Percentiles rank a stretch among this genome's conserved stretches.
phyloP scores from a whole-genome alignment of 306 rosid species.

The Medicago arabica region DNA sequence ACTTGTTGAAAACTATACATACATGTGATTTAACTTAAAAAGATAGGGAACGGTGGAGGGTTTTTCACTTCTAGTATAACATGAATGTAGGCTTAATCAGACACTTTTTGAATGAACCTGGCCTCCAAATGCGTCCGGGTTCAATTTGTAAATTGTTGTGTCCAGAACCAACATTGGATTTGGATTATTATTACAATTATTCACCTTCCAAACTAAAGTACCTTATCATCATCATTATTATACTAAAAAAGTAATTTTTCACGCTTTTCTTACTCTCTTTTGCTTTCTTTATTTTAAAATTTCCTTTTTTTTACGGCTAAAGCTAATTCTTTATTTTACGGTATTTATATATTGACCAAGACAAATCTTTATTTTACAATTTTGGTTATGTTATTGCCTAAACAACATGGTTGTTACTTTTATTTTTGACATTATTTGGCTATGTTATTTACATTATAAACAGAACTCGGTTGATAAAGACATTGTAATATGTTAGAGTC shows the following conservation, averaged over 20 bases:
- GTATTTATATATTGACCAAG: too few species aligned
- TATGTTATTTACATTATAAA: background rate
- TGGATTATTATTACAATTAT: background rate
- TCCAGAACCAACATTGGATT: background rate
- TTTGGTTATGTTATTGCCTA: too few species aligned
- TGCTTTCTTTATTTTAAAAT: background rate
- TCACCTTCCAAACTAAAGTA: background rate
- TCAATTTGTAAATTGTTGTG: conserved; percentile 15
- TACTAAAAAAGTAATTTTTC: background rate
- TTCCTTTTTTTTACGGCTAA: too few species aligned
- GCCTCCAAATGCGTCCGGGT: conserved; percentile 6
- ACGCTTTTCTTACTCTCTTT: background rate
- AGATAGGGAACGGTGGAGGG: conserved; percentile 17
- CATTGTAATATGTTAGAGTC: too few species aligned
- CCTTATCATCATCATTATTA: background rate
- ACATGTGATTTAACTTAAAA: background rate
- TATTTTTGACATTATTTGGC: background rate
- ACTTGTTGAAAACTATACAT: background rate
- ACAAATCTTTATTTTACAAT: too few species aligned
- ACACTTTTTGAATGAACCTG: conserved; percentile 32
- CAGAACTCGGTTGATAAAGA: too few species aligned
- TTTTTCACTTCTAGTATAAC: background rate
- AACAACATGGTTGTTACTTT: too few species aligned
- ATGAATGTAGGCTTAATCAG: conserved; percentile 47
- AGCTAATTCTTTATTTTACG: background rate